Base-by-base conservation (phyloP, 352 stramenopile genomes). In the Plasmopara viticola region DNA sequence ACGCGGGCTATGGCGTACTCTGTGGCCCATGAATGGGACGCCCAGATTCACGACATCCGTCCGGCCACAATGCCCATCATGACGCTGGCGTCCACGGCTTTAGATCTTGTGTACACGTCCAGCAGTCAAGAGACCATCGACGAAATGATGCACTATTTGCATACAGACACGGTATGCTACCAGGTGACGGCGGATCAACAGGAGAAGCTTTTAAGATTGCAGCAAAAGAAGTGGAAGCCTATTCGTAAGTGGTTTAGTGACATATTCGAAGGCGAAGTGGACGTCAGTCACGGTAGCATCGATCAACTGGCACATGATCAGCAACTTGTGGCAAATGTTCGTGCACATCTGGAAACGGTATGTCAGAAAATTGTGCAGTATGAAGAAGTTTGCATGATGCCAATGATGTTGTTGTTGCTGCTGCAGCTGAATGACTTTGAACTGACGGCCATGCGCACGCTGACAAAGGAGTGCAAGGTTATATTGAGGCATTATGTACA, bases 151-250 rank as follows among this genome's bases (percentile, higher is more conserved):
- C 82, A 91, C 59, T 94, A 92, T 61, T 56, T 94, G 50, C 68
- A 90, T 59, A 90, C 82, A 41, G 84, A 94, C 67, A 94, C 83
- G n/a, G 67, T 93, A n/a, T 93, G 83, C 73, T 93, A 90, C 59
- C 74, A 88, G 52, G 76, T 91, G 12, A 88, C 82, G 29, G 78
- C 72, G 17, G 76, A 87, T 47, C 82, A 92, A 53, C 69, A 88
- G 53, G 82, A 91, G 35, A 87, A 90, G 60, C 80, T 94, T n/a
- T 69, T 82, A 39, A 49, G 64, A 44, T 60, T 84, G 39, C 84
- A 94, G 71, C 69, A 86, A 38, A 91, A 92, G 68, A 91, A 90
- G 65, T 94, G 84, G 84, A 68, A 74, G 10, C 73, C 84, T 18
- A 61, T 94, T 30, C 82, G 82, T 63, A 84, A 90, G 62, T 94